phyloP scores from a whole-genome alignment of 768 basidiomycete genomes.

The Rossbeevera mucosa region DNA sequence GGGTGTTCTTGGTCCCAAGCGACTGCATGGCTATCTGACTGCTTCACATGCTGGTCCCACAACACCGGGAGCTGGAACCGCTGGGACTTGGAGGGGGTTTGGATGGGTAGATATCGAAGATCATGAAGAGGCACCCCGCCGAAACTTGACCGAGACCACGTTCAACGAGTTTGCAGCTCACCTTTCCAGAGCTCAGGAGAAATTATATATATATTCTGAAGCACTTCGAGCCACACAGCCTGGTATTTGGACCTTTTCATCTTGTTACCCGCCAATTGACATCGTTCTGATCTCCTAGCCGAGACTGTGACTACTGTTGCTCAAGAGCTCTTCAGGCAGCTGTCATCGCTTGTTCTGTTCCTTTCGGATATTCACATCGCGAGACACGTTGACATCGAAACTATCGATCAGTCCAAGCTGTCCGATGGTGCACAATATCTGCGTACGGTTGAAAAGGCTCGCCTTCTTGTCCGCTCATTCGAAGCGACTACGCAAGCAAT shows the following conservation, averaged over 20 bases:
- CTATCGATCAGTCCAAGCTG: conserved; percentile 30
- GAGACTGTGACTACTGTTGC: conserved; percentile 24
- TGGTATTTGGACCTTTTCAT: conserved; percentile 12
- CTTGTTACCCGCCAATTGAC: not conserved
- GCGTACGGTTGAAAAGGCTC: conserved; percentile 42
- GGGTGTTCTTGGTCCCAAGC: conserved; percentile 29
- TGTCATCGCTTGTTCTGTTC: conserved; percentile 39
- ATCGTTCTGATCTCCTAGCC: conserved; percentile 9
- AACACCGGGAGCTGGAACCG: conserved; percentile 47
- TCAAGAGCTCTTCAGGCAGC: conserved; percentile 32
- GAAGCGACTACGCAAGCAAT: conserved; percentile 48
- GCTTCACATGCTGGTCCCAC: conserved; percentile 37
- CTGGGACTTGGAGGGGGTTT: conserved; percentile 50
- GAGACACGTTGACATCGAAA: conserved; percentile 48
- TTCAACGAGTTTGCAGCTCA: conserved; percentile 33
- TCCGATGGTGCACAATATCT: conserved; percentile 36
- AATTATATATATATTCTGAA: conserved; percentile 19
- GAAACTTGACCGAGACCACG: conserved; percentile 25
- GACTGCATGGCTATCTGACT: conserved; percentile 34
- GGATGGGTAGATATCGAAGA: conserved; percentile 43
- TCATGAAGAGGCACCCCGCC: conserved; percentile 28
- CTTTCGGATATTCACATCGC: conserved; percentile 50
- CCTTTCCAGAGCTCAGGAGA: conserved; percentile 27
- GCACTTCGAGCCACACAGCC: conserved; percentile 15
- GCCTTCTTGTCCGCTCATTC: conserved; percentile 42